Evolutionary conservation across 2,329 filamentous ascomycete genomes (phyloP).

Genomic region (Zymoseptoria pseudotritici): DNA sequence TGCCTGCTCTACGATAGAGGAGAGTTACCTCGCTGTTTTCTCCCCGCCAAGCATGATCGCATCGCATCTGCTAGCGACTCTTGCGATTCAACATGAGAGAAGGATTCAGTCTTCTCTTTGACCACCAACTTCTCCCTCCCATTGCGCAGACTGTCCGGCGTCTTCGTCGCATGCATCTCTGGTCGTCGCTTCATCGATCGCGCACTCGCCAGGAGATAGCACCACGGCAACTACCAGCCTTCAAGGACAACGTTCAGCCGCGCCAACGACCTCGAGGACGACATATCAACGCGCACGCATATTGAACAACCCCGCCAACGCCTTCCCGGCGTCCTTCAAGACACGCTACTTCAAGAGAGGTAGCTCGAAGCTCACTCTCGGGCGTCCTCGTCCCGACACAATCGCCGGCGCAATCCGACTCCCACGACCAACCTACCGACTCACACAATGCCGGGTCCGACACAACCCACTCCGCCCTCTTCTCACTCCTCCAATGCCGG

Average conservation of each 20-base stretch:
- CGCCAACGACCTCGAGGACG: neutral
- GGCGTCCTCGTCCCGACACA: neutral
- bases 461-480: conserved; percentile 62
- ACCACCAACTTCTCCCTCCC: neutral
- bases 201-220: neutral
- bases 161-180: neutral
- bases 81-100: neutral
- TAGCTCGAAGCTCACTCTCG: neutral
- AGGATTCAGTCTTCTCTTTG: neutral
- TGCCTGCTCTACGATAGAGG: neutral
- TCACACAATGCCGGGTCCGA: conserved; percentile 4
- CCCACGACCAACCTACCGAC: neutral
- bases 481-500: conserved; percentile 68
- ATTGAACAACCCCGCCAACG: neutral
- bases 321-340: neutral
- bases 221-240: neutral
- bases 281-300: neutral
- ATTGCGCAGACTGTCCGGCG: neutral
- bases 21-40: neutral
- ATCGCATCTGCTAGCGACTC: neutral
- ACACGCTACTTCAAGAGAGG: neutral
- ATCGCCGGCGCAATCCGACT: neutral
- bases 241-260: neutral
- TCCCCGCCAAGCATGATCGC: neutral
- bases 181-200: neutral